A percentile compares a stretch with the other conserved stretches of the same genome.
phyloP scores from a whole-genome alignment of 768 basidiomycete species.

The Leccinum subgranulosum region DNA sequence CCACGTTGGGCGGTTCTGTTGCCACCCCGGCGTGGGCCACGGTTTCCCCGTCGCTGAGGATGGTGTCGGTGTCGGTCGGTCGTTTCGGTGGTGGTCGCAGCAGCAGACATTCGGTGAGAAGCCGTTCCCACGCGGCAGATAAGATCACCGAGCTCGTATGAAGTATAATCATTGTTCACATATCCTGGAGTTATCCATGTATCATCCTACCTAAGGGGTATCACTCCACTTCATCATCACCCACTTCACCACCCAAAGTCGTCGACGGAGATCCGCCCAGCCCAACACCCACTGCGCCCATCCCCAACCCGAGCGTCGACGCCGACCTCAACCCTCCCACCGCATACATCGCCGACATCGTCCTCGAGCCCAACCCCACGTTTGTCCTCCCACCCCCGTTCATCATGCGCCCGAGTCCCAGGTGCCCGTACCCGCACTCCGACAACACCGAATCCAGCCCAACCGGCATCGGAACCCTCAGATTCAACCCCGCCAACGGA shows the following conservation, averaged over 20 bases:
- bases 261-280: constrained; percentile 15
- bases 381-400: constrained; percentile 8
- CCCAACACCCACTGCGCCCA: constrained; percentile 22
- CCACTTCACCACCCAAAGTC: neutral
- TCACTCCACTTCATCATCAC: neutral
- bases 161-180: too few relatives aligned
- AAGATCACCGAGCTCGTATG: too few relatives aligned
- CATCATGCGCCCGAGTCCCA: constrained; percentile 15
- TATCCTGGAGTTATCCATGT: too few relatives aligned
- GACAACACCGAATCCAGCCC: neutral
- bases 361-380: constrained; percentile 32
- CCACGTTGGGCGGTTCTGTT: constrained; percentile 7
- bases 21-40: constrained; percentile 20
- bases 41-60: constrained; percentile 15
- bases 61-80: neutral
- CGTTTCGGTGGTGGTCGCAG: constrained; percentile 16
- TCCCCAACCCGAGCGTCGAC: constrained; percentile 19
- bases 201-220: too few relatives aligned
- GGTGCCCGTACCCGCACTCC: constrained; percentile 5
- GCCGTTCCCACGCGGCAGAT: neutral
- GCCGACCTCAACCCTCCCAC: constrained; percentile 49
- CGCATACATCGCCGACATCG: constrained; percentile 62
- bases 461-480: constrained; percentile 60
- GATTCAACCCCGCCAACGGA: constrained; percentile 43
- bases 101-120: constrained; percentile 6